phyloP scores from a whole-genome alignment of 106 monocot species.

The Dendrobium officinale region DNA sequence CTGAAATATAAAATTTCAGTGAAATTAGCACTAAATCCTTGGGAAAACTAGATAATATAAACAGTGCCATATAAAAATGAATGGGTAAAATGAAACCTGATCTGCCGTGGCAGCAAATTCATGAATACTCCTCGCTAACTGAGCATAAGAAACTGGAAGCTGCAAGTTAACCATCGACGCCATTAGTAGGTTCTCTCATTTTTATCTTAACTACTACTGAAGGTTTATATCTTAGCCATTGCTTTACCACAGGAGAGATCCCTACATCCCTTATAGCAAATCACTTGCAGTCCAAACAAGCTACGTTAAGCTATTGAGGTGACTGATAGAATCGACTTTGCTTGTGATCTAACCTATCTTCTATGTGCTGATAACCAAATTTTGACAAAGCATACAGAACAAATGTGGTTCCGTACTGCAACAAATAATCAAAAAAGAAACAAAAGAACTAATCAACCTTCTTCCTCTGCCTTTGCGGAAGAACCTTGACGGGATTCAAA shows the following conservation, averaged over 20 bases:
- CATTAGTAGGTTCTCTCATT: background rate
- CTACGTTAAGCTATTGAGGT: background rate
- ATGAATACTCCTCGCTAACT: slow-evolving; percentile 82
- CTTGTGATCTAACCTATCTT: background rate
- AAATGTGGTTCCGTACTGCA: background rate
- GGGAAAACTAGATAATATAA: background rate
- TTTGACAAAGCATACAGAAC: background rate
- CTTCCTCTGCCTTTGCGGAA: slow-evolving; percentile 59
- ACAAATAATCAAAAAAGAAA: background rate
- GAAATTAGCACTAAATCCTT: slow-evolving; percentile 1
- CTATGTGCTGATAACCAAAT: background rate
- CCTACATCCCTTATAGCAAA: background rate
- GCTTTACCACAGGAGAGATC: background rate
- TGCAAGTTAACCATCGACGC: background rate
- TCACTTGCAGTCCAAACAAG: background rate
- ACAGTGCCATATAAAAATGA: background rate
- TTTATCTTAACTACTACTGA: background rate
- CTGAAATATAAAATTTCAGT: slow-evolving; percentile 25
- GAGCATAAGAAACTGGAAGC: slow-evolving; percentile 90
- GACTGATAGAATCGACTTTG: background rate
- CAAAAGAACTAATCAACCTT: slow-evolving; percentile 27
- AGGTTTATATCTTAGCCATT: background rate
- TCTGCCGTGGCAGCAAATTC: slow-evolving; percentile 86
- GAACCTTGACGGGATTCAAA: slow-evolving; percentile 67
- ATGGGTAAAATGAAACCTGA: slow-evolving; percentile 47